Percentiles rank a stretch among this genome's conserved stretches.
These are phyloP conservation scores for Penicillium coffeae DNA, from an alignment of 495 filamentous ascomycete genomes.

Conservation along the genomic window DNA sequence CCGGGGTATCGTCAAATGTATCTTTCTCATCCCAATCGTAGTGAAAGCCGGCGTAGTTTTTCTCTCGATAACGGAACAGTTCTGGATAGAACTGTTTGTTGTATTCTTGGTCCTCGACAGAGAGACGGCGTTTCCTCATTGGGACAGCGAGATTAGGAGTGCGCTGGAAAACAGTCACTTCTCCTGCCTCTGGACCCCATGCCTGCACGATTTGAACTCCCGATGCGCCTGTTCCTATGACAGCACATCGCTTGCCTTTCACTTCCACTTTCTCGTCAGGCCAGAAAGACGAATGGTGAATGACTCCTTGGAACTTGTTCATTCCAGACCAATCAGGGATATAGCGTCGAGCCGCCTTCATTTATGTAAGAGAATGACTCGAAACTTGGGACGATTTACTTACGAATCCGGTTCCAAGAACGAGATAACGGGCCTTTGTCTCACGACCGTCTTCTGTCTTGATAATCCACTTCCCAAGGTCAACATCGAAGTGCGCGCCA, in stretches of 20 bases:
- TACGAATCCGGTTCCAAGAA: constrained; percentile 38
- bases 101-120: constrained; percentile 1
- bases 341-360: constrained; percentile 23
- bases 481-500: constrained; percentile 42
- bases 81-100: constrained; percentile 5
- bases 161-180: constrained; percentile 49
- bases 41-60: constrained; percentile 6
- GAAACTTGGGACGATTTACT: neutral
- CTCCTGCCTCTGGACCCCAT: constrained; percentile 29
- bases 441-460: constrained; percentile 42
- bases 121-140: constrained; percentile 39
- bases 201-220: constrained; percentile 57
- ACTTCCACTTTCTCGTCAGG: constrained; percentile 47
- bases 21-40: constrained; percentile 13
- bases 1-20: constrained; percentile 43
- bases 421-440: constrained; percentile 43
- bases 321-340: constrained; percentile 51
- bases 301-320: constrained; percentile 47
- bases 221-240: constrained; percentile 59
- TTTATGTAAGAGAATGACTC: neutral
- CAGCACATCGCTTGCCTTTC: constrained; percentile 44
- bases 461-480: constrained; percentile 42
- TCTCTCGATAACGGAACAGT: constrained; percentile 6
- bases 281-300: constrained; percentile 60
- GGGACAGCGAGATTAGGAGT: constrained; percentile 53